A percentile compares a stretch with the other conserved stretches of the same genome.
Conservation (phyloP, 768 basidiomycete genomes). For the Trametes cubensis region DNA sequence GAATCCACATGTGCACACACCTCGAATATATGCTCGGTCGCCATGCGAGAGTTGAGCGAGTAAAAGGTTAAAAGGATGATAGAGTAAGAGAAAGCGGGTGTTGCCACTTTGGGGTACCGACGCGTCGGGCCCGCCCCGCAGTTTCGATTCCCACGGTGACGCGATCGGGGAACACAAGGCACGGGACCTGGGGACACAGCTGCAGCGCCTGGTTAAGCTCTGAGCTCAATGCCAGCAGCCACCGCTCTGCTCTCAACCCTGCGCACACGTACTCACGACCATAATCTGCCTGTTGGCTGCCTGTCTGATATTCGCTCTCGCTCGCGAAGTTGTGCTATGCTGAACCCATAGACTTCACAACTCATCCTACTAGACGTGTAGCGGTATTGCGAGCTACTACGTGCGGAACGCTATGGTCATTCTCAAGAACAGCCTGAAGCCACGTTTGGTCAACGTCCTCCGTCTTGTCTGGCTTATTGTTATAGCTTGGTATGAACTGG, state of each 20-base stretch:
- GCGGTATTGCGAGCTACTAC: background rate
- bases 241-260: no score
- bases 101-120: conserved; percentile 16
- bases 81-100: conserved; percentile 11
- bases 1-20: conserved; percentile 9
- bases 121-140: conserved; percentile 17
- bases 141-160: conserved; percentile 15
- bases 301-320: background rate
- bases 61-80: background rate
- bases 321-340: no score
- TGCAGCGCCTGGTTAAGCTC: background rate
- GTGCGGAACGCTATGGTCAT: background rate
- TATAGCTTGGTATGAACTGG: conserved; percentile 73
- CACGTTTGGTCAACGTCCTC: conserved; percentile 47
- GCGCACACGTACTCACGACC: no score
- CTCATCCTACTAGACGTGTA: no score
- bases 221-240: background rate
- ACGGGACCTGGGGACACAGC: background rate
- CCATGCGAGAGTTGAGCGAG: conserved; percentile 18
- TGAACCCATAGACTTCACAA: no score
- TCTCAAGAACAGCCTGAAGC: background rate
- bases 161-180: conserved; percentile 5
- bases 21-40: conserved; percentile 33
- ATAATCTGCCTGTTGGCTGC: background rate
- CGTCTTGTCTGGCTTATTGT: conserved; percentile 61